Conservation (phyloP, 2,329 filamentous ascomycete species). For the Colletotrichum godetiae region DNA sequence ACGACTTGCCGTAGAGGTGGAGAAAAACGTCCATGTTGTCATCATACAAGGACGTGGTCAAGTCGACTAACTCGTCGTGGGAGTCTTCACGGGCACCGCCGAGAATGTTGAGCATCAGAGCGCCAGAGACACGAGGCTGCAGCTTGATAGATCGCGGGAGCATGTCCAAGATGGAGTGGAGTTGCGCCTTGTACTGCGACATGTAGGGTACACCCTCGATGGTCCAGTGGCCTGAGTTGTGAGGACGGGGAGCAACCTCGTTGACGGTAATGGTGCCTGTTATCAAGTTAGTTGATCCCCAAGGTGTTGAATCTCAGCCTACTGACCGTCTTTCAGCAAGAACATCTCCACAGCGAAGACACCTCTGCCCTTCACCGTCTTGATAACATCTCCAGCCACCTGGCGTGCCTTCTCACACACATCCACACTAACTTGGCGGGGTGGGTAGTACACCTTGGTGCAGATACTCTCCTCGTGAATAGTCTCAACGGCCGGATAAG, state of each 20-base stretch:
- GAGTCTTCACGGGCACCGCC: conserved; percentile 75
- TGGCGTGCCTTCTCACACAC: conserved; percentile 76
- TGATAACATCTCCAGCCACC: conserved; percentile 82
- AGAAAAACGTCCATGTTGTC: conserved; percentile 66
- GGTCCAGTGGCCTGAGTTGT: conserved; percentile 95
- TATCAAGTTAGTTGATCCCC: conserved; percentile 5
- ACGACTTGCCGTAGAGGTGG: conserved; percentile 92
- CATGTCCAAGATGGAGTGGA: conserved; percentile 81
- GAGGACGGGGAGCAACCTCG: conserved; percentile 79
- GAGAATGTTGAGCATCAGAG: conserved; percentile 86
- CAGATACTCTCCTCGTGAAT: conserved; percentile 96
- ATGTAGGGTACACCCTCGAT: conserved; percentile 89
- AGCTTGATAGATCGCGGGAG: conserved; percentile 67
- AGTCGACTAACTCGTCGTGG: conserved; percentile 63
- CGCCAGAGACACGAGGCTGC: conserved; percentile 67
- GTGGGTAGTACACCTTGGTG: conserved; percentile 89
- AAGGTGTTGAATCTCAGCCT: neutral
- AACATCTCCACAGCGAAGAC: conserved; percentile 99
- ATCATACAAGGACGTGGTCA: conserved; percentile 56
- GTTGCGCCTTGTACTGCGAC: conserved; percentile 93
- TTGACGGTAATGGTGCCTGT: conserved; percentile 79
- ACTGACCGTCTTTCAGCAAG: conserved; percentile 74
- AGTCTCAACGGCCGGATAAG: conserved; percentile 93
- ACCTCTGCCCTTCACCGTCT: conserved; percentile 85
- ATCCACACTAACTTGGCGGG: conserved; percentile 72